Base-by-base conservation (phyloP, 2,329 filamentous ascomycete species). In the Diaporthe vexans region DNA sequence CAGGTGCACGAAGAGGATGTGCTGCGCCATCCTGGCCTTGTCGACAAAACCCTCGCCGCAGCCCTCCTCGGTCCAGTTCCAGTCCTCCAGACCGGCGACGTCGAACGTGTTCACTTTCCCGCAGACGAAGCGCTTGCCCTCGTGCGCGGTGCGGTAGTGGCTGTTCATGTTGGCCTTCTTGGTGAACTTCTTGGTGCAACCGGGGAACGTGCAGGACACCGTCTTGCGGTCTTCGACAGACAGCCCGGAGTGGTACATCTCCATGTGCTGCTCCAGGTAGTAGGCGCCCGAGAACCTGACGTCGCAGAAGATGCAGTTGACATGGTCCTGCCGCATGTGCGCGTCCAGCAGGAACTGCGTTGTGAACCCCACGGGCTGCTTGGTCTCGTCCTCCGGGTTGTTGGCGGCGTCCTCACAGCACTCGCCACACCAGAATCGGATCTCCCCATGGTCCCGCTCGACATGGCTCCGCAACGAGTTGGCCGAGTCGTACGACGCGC, bases 1-100 rank as follows among this genome's bases (percentile, higher is more conserved):
- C 35, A 98, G 86, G 81, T 98, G 96, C 29, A 94, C 90, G 63
- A 93, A 95, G 26, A 94, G 92, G 58, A 98, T 88, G 81, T 98
- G 96, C 77, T 97, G 93, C 81, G 96, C 94, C 0, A 98, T 88
- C 40, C 91, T 91, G 24, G 91, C 89, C 82, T 97, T 98, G 76
- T 93, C 94, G 74, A 90, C 90, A 79, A 97, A 97, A 48, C 89
- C 89, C 75, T 91, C 90, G 2, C 93, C 94, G 80, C 96, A 98
- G 21, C 93, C 94, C 68, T 91, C 87, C 13, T 88, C 83, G 29
- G 88, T 88, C 73, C 90, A 86, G 65, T 81, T 79, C 93, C 95
- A 97, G 8, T 83, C 86, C 13, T 85, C 83, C 1, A 97, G 84
- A 58, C 90, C 91, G 10, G 86, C n/a, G 85, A 88, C 7, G 56